Conservation (phyloP, 2,329 filamentous ascomycete genomes). For the Calonectria fujianensis region DNA sequence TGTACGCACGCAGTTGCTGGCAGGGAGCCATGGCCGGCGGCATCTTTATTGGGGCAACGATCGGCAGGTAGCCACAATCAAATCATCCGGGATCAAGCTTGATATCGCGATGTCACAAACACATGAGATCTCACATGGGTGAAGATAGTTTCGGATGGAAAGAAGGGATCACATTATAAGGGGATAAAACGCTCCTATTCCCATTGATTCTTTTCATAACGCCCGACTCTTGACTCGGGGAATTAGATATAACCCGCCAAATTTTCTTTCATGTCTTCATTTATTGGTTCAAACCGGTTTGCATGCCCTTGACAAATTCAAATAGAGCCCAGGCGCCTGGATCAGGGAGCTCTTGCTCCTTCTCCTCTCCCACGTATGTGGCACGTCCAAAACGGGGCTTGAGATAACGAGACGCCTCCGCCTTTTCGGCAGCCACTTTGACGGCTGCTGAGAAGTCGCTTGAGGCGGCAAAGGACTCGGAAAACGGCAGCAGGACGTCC, state of each 20-base stretch:
- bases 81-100: not conserved
- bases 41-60: conserved; percentile 17
- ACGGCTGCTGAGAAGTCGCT: conserved; percentile 31
- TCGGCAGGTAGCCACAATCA: not conserved
- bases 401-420: conserved; percentile 53
- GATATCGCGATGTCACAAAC: not conserved
- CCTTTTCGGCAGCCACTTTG: conserved; percentile 54
- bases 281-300: conserved; percentile 29
- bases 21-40: conserved; percentile 7
- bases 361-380: conserved; percentile 55
- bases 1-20: not conserved
- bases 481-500: conserved; percentile 82
- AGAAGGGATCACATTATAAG: not conserved
- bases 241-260: conserved; percentile 18
- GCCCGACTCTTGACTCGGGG: conserved; percentile 16
- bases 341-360: conserved; percentile 55
- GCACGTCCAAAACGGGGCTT: conserved; percentile 56
- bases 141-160: not conserved
- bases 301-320: conserved; percentile 47
- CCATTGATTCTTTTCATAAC: conserved; percentile 23
- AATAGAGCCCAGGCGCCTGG: conserved; percentile 58
- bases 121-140: not conserved
- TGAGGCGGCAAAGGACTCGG: conserved; percentile 68
- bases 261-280: not conserved
- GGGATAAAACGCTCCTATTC: conserved; percentile 2